Conservation (phyloP, 2,329 filamentous ascomycete species). For the Aspergillus quadricinctus region DNA sequence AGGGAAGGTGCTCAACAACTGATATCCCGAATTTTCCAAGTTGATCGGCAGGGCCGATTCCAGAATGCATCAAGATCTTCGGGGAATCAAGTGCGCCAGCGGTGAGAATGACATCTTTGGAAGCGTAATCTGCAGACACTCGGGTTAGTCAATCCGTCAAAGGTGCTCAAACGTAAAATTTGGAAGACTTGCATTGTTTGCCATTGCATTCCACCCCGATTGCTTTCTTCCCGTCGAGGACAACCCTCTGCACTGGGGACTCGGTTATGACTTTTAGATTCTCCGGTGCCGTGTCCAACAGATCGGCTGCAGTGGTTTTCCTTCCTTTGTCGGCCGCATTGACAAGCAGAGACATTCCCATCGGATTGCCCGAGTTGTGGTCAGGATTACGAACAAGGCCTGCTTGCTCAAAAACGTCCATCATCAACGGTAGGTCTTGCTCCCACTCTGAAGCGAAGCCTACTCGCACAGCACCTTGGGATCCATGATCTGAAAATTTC, state of each 20-base stretch:
- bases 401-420: constrained; percentile 47
- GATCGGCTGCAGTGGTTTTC: constrained; percentile 50
- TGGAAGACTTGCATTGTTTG: constrained; percentile 32
- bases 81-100: too few species aligned
- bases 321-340: constrained; percentile 48
- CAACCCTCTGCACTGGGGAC: constrained; percentile 45
- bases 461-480: constrained; percentile 45
- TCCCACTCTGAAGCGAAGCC: constrained; percentile 50
- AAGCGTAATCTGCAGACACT: constrained; percentile 22
- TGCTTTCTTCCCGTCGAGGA: constrained; percentile 45
- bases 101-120: constrained; percentile 34
- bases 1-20: too few species aligned
- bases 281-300: constrained; percentile 41
- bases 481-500: constrained; percentile 46
- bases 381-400: constrained; percentile 51
- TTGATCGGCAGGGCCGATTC: too few species aligned
- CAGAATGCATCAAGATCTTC: too few species aligned
- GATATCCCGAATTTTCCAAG: too few species aligned
- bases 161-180: neutral
- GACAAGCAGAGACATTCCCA: constrained; percentile 52
- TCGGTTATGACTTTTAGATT: constrained; percentile 54
- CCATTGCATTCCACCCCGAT: constrained; percentile 45
- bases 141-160: neutral
- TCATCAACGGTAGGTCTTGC: constrained; percentile 42
- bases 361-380: constrained; percentile 55